These are phyloP conservation scores for Limnomonas spitsbergensis DNA, from an alignment of 139 green algal species.

Conservation along the genomic window DNA sequence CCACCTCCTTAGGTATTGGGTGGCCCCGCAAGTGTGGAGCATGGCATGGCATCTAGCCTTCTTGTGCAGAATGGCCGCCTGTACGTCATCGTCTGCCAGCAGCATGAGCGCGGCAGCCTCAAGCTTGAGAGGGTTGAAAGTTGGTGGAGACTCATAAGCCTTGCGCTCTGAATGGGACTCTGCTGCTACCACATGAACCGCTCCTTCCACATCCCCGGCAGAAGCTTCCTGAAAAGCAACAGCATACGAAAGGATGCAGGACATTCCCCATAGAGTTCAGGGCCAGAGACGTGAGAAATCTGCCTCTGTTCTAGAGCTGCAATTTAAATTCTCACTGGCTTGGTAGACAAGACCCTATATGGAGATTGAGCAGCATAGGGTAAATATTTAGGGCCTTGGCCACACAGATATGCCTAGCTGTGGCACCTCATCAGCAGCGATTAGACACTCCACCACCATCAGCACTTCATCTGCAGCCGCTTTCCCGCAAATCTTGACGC, in stretches of 20 bases:
- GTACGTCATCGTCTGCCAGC: not conserved
- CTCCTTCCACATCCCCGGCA: not conserved
- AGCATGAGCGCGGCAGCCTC: not conserved
- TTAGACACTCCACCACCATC: no score
- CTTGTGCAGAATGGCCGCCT: not conserved
- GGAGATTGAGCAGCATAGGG: no score
- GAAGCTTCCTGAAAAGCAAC: not conserved
- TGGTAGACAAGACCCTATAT: no score
- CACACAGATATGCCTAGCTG: no score
- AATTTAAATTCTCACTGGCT: no score
- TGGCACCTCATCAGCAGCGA: no score
- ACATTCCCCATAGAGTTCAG: no score
- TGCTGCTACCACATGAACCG: not conserved
- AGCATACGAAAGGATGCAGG: not conserved
- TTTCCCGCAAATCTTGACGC: no score
- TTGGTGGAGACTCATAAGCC: not conserved
- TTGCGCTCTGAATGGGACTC: not conserved
- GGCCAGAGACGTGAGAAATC: no score
- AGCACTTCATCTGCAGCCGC: no score
- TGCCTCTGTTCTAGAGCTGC: no score
- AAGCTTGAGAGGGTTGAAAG: not conserved
- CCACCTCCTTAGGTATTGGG: not conserved
- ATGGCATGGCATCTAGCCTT: not conserved
- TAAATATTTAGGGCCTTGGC: no score
- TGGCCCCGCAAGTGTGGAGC: not conserved